A percentile compares a stretch with the other conserved stretches of the same genome.
phyloP scores from a whole-genome alignment of 2,329 filamentous ascomycete species.

The Phialemonium atrogriseum region DNA sequence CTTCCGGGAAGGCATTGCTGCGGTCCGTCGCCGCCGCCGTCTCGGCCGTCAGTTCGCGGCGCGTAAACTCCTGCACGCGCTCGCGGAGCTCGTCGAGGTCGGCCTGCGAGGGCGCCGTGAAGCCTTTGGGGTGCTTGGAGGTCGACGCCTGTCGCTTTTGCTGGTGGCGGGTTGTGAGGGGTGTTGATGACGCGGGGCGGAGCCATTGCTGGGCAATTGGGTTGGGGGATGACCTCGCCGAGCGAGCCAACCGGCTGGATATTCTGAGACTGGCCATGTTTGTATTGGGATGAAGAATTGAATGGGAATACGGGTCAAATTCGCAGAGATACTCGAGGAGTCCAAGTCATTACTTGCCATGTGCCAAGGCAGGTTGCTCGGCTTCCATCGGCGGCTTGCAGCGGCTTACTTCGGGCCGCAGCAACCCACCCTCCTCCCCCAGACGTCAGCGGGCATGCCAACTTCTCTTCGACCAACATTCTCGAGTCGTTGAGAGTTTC shows the following conservation, averaged over 20 bases:
- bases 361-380: too few species aligned
- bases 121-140: slow-evolving; percentile 50
- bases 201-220: slow-evolving; percentile 24
- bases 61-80: slow-evolving; percentile 79
- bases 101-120: slow-evolving; percentile 57
- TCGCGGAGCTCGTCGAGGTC: slow-evolving; percentile 78
- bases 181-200: slow-evolving; percentile 20
- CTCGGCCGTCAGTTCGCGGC: slow-evolving; percentile 78
- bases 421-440: slow-evolving; percentile 3
- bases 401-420: slow-evolving; percentile 35
- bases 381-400: slow-evolving; percentile 25
- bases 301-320: too few species aligned
- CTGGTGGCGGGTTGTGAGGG: slow-evolving; percentile 11
- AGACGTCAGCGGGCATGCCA: too few species aligned
- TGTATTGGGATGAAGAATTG: too few species aligned
- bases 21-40: slow-evolving; percentile 77
- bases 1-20: slow-evolving; percentile 77
- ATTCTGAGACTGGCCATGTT: slow-evolving; percentile 33
- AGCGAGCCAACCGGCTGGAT: slow-evolving; percentile 21
- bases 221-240: slow-evolving; percentile 14
- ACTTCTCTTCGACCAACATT: slow-evolving; percentile 5
- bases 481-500: too few species aligned
- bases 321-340: too few species aligned
- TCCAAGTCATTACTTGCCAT: too few species aligned
- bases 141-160: slow-evolving; percentile 44